These are phyloP conservation scores for Hypsizygus marmoreus DNA, from an alignment of 768 basidiomycete species.

Conservation along the genomic window DNA sequence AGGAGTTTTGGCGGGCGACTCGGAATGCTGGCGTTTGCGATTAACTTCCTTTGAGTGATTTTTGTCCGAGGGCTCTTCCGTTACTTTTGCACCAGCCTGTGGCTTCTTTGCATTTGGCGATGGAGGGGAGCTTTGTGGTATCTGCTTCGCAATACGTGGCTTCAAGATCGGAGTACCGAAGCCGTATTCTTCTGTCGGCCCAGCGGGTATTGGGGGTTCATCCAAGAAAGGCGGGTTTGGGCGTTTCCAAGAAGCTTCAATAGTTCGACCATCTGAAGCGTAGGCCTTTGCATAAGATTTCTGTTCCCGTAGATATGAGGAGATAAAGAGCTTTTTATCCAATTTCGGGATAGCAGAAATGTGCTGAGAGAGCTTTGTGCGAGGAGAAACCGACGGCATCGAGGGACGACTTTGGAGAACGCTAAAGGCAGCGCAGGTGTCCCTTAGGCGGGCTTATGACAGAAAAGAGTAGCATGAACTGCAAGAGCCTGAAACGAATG, in stretches of 20 bases:
- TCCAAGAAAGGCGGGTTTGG: background rate
- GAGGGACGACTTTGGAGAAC: too few species aligned
- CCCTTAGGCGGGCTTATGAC: too few species aligned
- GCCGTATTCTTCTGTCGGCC: too few species aligned
- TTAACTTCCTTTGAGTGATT: too few species aligned
- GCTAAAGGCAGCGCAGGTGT: too few species aligned
- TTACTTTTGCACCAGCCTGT: background rate
- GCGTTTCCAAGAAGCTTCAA: conserved; percentile 32
- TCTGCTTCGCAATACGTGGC: conserved; percentile 37
- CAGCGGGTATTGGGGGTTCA: too few species aligned
- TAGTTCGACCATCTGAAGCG: conserved; percentile 38
- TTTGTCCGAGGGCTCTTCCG: too few species aligned
- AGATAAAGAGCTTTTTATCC: conserved; percentile 44
- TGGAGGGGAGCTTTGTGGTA: background rate
- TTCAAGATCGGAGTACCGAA: conserved; percentile 61
- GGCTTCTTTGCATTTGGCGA: conserved; percentile 9
- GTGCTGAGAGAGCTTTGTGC: conserved; percentile 8
- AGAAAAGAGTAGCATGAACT: too few species aligned
- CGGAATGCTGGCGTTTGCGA: too few species aligned
- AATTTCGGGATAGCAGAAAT: conserved; percentile 36
- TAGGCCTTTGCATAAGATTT: conserved; percentile 43
- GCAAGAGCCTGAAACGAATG: too few species aligned
- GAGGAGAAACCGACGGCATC: too few species aligned
- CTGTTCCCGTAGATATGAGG: conserved; percentile 53
- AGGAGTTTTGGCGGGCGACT: too few species aligned